Evolutionary conservation across 768 basidiomycete genomes (phyloP).

Genomic region (Trametopsis cervina): DNA sequence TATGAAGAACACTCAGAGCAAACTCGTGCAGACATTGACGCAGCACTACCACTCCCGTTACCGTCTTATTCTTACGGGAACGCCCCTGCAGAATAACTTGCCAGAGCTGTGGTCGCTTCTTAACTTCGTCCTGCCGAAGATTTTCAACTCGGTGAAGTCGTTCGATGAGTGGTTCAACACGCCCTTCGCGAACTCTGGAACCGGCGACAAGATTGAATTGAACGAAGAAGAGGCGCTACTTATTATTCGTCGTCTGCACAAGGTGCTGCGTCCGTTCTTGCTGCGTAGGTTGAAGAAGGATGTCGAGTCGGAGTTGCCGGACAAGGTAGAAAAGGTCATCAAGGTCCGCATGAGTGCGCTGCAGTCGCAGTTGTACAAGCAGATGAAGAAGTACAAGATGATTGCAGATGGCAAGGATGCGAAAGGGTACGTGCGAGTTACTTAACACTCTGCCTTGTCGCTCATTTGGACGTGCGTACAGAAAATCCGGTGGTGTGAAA

Average conservation of each 20-base stretch:
- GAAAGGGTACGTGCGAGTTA: conserved; percentile 59
- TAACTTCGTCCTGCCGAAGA: conserved; percentile 90
- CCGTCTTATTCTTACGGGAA: conserved; percentile 92
- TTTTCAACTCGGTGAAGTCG: conserved; percentile 98
- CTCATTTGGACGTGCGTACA: conserved; percentile 2
- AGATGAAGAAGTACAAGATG: conserved; percentile 99
- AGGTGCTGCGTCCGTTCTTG: conserved; percentile 93
- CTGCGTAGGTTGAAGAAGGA: conserved; percentile 92
- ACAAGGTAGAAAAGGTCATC: conserved; percentile 97
- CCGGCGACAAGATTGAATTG: conserved; percentile 95
- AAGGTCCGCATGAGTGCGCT: conserved; percentile 92
- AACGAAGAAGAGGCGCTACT: conserved; percentile 99
- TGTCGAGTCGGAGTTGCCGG: conserved; percentile 91
- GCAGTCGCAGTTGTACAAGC: conserved; percentile 90
- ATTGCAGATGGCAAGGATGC: conserved; percentile 75
- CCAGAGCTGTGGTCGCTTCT: conserved; percentile 94
- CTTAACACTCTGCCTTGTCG: neutral
- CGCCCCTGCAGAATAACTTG: conserved; percentile 94
- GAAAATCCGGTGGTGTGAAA: conserved; percentile 59
- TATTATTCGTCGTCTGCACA: conserved; percentile 93
- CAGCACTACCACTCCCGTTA: conserved; percentile 90
- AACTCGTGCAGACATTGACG: conserved; percentile 83
- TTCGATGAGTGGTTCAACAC: conserved; percentile 99
- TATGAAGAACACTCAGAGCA: conserved; percentile 93
- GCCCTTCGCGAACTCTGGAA: conserved; percentile 97